These are phyloP conservation scores for Gossypium raimondii DNA, from an alignment of 345 rosid species.

Conservation along the genomic window DNA sequence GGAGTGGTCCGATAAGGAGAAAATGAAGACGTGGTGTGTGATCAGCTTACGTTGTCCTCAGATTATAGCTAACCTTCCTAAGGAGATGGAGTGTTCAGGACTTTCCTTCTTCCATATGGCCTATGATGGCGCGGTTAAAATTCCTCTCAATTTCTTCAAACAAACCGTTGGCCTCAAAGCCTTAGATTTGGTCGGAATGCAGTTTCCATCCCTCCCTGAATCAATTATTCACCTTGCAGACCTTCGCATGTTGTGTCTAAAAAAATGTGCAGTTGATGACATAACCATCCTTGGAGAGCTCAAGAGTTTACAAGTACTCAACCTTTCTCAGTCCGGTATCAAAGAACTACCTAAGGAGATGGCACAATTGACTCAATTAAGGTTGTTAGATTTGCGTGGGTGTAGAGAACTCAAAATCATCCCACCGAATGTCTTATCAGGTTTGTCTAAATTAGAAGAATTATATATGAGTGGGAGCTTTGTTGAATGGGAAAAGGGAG, in stretches of 20 bases:
- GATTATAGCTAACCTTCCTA: constrained; percentile 10
- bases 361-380: not conserved
- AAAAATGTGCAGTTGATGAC: too few species aligned
- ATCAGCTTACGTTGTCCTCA: not conserved
- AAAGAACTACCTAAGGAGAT: constrained; percentile 17
- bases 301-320: constrained; percentile 11
- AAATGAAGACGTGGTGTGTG: not conserved
- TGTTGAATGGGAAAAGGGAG: constrained; percentile 19
- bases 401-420: constrained; percentile 14
- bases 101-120: too few species aligned
- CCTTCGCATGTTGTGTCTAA: too few species aligned
- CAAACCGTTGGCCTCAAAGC: constrained; percentile 12
- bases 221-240: not conserved
- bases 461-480: rapidly evolving
- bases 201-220: not conserved
- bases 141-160: constrained; percentile 17
- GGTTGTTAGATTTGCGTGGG: not conserved
- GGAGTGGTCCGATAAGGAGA: not conserved
- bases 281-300: too few species aligned
- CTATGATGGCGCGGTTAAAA: not conserved
- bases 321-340: not conserved
- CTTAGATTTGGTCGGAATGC: constrained; percentile 1
- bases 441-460: too few species aligned
- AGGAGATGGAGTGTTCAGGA: constrained; percentile 8
- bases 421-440: constrained; percentile 19